A percentile compares a stretch with the other conserved stretches of the same genome.
These are phyloP conservation scores for Tulasnella sp. DNA, from an alignment of 768 basidiomycete genomes.

Conservation along the genomic window DNA sequence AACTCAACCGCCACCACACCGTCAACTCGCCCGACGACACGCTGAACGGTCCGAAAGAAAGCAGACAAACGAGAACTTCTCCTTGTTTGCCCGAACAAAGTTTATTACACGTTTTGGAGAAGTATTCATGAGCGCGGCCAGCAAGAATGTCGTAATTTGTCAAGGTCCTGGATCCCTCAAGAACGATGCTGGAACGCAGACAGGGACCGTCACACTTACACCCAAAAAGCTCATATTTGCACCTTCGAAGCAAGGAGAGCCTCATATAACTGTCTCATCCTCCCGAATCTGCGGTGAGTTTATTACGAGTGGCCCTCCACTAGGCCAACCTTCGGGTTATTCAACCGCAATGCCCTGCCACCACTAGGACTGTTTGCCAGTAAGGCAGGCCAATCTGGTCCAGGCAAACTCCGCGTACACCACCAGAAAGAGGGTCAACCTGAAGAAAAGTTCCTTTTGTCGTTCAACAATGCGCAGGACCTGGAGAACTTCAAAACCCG, in stretches of 20 bases:
- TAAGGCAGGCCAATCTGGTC: background rate
- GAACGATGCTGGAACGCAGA: constrained; percentile 5
- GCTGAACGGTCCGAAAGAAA: background rate
- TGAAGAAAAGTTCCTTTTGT: background rate
- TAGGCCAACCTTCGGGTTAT: background rate
- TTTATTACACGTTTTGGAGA: background rate
- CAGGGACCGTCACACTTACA: constrained; percentile 8
- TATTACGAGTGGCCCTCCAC: background rate
- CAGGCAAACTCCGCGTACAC: constrained; percentile 5
- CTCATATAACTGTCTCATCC: constrained; percentile 6
- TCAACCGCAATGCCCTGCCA: background rate
- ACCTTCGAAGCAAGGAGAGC: constrained; percentile 13
- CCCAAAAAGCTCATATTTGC: constrained; percentile 12
- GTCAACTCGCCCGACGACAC: background rate
- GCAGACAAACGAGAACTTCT: background rate
- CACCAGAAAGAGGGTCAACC: background rate
- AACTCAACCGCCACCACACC: background rate
- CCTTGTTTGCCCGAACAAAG: background rate
- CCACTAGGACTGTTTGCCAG: constrained; percentile 13
- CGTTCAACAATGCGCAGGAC: constrained; percentile 7
- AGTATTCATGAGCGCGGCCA: background rate
- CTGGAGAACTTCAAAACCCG: constrained; percentile 12
- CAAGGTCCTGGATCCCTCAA: constrained; percentile 18
- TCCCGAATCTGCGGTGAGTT: constrained; percentile 3
- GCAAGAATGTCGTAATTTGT: constrained; percentile 16